These are phyloP conservation scores for Aspergillus persii DNA, from an alignment of 2,329 filamentous ascomycete genomes.

Conservation along the genomic window DNA sequence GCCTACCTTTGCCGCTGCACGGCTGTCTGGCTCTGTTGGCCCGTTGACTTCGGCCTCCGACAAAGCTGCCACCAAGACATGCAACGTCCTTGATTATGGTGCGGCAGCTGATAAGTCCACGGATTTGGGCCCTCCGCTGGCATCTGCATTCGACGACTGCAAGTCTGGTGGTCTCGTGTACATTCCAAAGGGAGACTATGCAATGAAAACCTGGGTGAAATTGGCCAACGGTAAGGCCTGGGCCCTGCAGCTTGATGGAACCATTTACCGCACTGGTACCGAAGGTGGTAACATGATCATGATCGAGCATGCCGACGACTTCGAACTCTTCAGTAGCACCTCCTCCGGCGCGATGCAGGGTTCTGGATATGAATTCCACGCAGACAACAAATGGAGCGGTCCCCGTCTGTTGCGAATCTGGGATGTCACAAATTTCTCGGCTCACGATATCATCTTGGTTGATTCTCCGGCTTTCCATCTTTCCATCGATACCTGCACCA, in stretches of 20 bases:
- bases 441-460: conserved; percentile 51
- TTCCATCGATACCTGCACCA: conserved; percentile 49
- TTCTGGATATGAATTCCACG: conserved; percentile 51
- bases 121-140: conserved; percentile 51
- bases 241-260: conserved; percentile 54
- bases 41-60: conserved; percentile 41
- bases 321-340: conserved; percentile 55
- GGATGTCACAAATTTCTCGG: conserved; percentile 47
- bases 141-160: conserved; percentile 51
- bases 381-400: conserved; percentile 39
- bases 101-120: conserved; percentile 52
- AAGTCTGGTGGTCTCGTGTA: conserved; percentile 51
- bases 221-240: conserved; percentile 48
- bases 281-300: conserved; percentile 55
- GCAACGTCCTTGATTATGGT: conserved; percentile 54
- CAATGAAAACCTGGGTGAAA: conserved; percentile 50
- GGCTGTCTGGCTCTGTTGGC: conserved; percentile 46
- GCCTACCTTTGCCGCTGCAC: conserved; percentile 30
- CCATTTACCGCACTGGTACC: conserved; percentile 52
- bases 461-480: conserved; percentile 54
- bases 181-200: conserved; percentile 51
- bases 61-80: conserved; percentile 51
- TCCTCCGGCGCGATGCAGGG: conserved; percentile 54
- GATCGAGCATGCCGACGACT: conserved; percentile 50
- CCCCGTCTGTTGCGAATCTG: conserved; percentile 48